phyloP scores from a whole-genome alignment of 73 alveolate species.

The Symbiodinium pilosum region DNA sequence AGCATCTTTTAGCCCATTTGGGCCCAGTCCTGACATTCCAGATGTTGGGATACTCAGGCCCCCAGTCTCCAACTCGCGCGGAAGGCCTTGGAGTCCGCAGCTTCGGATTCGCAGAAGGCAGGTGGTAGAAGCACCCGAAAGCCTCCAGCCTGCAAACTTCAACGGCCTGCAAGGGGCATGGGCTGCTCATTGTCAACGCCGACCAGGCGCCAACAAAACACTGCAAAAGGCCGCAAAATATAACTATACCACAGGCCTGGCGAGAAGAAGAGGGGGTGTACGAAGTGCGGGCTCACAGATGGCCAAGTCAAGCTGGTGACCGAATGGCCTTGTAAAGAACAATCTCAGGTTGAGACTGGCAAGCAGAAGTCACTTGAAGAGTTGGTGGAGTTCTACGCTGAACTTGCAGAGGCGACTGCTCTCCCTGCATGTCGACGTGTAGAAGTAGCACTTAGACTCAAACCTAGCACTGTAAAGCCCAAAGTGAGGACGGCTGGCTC shows the following conservation, averaged over 20 bases:
- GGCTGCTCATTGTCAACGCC: background rate
- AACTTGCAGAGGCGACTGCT: background rate
- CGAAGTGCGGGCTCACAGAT: background rate
- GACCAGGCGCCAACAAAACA: background rate
- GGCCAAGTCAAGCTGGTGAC: background rate
- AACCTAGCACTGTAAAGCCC: background rate
- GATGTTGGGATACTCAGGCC: too few species aligned
- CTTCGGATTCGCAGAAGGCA: background rate
- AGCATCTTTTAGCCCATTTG: background rate
- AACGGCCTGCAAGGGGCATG: background rate
- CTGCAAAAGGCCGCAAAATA: too few species aligned
- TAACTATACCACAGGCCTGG: background rate
- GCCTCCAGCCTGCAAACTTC: background rate
- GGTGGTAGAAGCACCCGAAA: background rate
- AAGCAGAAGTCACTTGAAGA: background rate
- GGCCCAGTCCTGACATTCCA: background rate
- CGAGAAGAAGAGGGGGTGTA: slow-evolving; percentile 2
- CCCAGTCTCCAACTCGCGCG: background rate
- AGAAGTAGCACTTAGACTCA: too few species aligned
- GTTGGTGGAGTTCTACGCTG: background rate
- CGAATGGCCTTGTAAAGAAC: background rate
- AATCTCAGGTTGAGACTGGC: background rate
- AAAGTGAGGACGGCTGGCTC: slow-evolving; percentile 4
- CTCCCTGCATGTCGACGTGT: too few species aligned
- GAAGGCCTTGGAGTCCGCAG: slow-evolving; percentile 7